Evolutionary conservation across 257 asterid species (phyloP).

Genomic region (Nicotiana otophora): DNA sequence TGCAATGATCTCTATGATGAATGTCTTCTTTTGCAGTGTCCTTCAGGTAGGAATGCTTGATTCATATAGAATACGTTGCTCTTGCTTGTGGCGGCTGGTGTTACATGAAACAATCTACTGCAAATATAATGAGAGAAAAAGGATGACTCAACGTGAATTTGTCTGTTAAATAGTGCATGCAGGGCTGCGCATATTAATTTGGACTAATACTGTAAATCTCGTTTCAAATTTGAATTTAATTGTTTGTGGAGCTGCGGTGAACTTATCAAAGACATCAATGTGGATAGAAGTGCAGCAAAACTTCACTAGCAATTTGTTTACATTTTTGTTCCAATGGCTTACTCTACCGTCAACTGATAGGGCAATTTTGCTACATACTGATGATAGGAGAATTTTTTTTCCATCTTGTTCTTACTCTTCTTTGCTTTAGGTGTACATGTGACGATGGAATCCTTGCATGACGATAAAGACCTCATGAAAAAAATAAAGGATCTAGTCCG

Average conservation of each 20-base stretch:
- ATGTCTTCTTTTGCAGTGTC: not conserved
- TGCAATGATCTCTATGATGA: not conserved
- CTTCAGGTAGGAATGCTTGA: not conserved
- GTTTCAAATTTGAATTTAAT: not conserved
- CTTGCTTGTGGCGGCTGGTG: not conserved
- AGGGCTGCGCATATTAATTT: not conserved
- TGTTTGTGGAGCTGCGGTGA: not conserved
- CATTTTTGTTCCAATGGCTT: not conserved
- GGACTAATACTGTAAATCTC: not conserved
- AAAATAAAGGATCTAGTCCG: constrained; percentile 55
- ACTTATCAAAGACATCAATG: not conserved
- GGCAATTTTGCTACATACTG: not conserved
- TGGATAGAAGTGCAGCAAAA: not conserved
- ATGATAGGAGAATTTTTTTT: not conserved
- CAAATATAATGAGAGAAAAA: not conserved
- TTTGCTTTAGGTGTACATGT: constrained; percentile 66
- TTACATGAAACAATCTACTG: not conserved
- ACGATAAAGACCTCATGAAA: constrained; percentile 55
- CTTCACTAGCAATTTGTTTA: not conserved
- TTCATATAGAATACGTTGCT: not conserved
- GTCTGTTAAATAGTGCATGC: not conserved
- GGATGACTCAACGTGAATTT: not conserved
- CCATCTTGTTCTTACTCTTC: not conserved
- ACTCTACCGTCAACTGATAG: not conserved
- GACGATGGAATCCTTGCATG: constrained; percentile 73